Conservation (phyloP, 805 yeast species). For the Ogataea glucozyma region DNA sequence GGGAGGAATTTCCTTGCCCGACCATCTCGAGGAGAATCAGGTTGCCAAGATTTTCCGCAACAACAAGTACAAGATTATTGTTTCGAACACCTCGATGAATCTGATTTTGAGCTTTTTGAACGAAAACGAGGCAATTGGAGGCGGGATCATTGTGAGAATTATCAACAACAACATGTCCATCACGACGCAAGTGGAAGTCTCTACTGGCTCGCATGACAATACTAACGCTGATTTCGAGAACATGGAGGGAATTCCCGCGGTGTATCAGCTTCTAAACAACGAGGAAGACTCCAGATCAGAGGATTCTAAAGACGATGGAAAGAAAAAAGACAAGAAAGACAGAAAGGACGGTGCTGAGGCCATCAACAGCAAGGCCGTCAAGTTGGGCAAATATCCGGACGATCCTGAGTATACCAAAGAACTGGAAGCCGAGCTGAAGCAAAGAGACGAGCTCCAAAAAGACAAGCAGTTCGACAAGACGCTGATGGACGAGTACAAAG, state of each 20-base stretch:
- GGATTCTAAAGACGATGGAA: constrained; percentile 5
- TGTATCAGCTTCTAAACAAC: constrained; percentile 37
- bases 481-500: constrained; percentile 66
- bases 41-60: constrained; percentile 73
- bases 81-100: constrained; percentile 84
- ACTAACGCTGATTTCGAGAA: constrained; percentile 41
- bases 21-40: constrained; percentile 80
- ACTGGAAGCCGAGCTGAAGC: constrained; percentile 77
- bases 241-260: constrained; percentile 51
- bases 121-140: constrained; percentile 91
- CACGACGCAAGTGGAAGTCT: constrained; percentile 40
- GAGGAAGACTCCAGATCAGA: constrained; percentile 21
- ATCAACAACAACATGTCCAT: constrained; percentile 80
- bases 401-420: constrained; percentile 86
- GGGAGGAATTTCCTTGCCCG: constrained; percentile 72
- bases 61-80: constrained; percentile 70
- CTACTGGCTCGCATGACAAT: constrained; percentile 46
- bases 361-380: constrained; percentile 71
- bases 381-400: constrained; percentile 79
- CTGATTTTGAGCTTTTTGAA: constrained; percentile 81
- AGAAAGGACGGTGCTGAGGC: constrained; percentile 40
- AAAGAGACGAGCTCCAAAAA: constrained; percentile 60
- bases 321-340: constrained; percentile 23
- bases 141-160: constrained; percentile 79
- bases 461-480: constrained; percentile 38